Evolutionary conservation across 1,284 basidiomycete genomes (phyloP).

Genomic region (Wallemia ichthyophaga): DNA sequence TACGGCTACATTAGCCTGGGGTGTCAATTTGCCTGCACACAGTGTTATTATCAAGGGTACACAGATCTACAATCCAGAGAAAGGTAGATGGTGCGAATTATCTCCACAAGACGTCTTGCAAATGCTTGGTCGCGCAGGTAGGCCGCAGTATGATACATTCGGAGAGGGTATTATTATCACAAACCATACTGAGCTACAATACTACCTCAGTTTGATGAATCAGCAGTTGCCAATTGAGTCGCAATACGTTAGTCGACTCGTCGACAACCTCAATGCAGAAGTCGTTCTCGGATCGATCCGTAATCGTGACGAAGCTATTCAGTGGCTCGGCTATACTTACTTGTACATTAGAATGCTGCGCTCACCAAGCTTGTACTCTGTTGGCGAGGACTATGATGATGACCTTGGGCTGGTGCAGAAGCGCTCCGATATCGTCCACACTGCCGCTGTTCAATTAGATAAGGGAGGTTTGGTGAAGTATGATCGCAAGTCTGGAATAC

Average conservation of each 20-base stretch:
- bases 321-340: conserved; percentile 89
- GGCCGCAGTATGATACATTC: conserved; percentile 88
- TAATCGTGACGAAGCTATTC: conserved; percentile 86
- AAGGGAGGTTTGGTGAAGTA: conserved; percentile 86
- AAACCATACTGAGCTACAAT: conserved; percentile 85
- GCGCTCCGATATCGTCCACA: conserved; percentile 70
- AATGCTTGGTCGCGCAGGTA: conserved; percentile 93
- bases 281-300: conserved; percentile 84
- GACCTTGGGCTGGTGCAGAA: conserved; percentile 68
- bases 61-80: conserved; percentile 96
- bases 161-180: conserved; percentile 98
- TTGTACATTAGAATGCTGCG: conserved; percentile 82
- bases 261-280: conserved; percentile 92
- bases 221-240: conserved; percentile 91
- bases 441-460: conserved; percentile 73
- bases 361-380: conserved; percentile 60
- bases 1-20: conserved; percentile 96
- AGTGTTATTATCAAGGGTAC: conserved; percentile 99
- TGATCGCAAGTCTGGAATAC: conserved; percentile 58
- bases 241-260: conserved; percentile 71
- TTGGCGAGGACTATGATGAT: conserved; percentile 67
- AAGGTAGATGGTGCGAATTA: conserved; percentile 87
- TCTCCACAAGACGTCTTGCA: conserved; percentile 91
- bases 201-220: conserved; percentile 76
- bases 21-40: conserved; percentile 92